Conservation (phyloP, 2,329 filamentous ascomycete genomes). For the Fusarium austroafricanum region DNA sequence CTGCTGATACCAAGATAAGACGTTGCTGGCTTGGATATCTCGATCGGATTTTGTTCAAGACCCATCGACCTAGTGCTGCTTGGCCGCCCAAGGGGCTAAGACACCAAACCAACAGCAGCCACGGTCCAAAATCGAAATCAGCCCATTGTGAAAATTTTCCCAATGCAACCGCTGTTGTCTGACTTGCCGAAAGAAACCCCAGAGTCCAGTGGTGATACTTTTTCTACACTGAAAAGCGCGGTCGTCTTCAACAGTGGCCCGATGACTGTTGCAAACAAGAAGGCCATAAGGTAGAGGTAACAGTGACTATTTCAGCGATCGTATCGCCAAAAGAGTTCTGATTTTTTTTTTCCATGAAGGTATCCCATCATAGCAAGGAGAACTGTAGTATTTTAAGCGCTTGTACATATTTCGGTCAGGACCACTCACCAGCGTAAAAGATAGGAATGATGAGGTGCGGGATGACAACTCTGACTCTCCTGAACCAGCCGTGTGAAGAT, state of each 20-base stretch:
- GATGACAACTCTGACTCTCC: neutral
- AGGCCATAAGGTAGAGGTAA: constrained; percentile 18
- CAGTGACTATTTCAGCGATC: neutral
- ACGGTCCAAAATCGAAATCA: neutral
- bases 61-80: neutral
- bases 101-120: accelerated
- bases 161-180: neutral
- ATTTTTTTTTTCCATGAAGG: neutral
- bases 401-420: neutral
- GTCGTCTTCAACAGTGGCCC: constrained; percentile 9
- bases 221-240: neutral
- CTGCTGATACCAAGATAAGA: neutral
- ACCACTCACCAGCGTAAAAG: neutral
- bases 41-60: accelerated
- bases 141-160: neutral
- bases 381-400: neutral
- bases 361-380: neutral
- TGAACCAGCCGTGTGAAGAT: neutral
- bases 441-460: neutral
- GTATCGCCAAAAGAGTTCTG: neutral
- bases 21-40: accelerated
- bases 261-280: constrained; percentile 5
- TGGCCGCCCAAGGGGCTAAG: constrained; percentile 5
- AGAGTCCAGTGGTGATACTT: neutral
- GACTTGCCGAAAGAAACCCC: neutral